Evolutionary conservation across 2,329 filamentous ascomycete genomes (phyloP), one percentile per base, ranked within the genome.

Genomic region (Blastomyces gilchristii): DNA sequence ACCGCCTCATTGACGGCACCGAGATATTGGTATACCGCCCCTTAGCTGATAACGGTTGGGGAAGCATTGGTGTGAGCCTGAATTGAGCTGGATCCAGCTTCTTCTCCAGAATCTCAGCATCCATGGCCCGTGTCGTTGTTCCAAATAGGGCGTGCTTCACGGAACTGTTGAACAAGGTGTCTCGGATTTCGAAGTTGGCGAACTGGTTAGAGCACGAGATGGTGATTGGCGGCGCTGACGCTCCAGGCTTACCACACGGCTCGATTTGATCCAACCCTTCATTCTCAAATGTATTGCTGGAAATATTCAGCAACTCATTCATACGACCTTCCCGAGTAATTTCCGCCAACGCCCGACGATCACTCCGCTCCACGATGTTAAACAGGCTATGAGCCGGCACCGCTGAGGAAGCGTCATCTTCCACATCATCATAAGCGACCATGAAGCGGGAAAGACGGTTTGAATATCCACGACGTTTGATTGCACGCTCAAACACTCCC

Each of bases 1-100:
- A 99, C 69, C 92, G 91, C 59, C 87, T 88, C 94, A 99, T 99
- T 12, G 92, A 97, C 0, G 94, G 94, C 43, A 97, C 92, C 60
- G 87, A 84, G 66, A 99, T 95, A 73, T 93, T 89, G 60, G 89
- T 97, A 77, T 92, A 97, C 31, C 89, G 85, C 67, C 87, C 85
- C 80, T 91, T 93, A 71, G 89, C 84, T 56, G 89, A 91, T 65
- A 89, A 87, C 0, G 94, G 92, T 45, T 82, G 78, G 2, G 94
- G 92, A 1, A 97, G 80, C 75, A 92, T 80, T 0, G 91, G 89
- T 70, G 87, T 87, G 45, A 82, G 77, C 31, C 83, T 80, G 66
- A 75, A 77, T 6, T 73, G 73, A 0, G 63, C 49, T 16, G 85
- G 79, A 5, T 90, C 85, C 9, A 91, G 74, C 76, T 90, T 90